Evolutionary conservation across 108 stramenopile species (phyloP), one percentile per base, ranked within the genome.

Genomic region (Skeletonema potamos): DNA sequence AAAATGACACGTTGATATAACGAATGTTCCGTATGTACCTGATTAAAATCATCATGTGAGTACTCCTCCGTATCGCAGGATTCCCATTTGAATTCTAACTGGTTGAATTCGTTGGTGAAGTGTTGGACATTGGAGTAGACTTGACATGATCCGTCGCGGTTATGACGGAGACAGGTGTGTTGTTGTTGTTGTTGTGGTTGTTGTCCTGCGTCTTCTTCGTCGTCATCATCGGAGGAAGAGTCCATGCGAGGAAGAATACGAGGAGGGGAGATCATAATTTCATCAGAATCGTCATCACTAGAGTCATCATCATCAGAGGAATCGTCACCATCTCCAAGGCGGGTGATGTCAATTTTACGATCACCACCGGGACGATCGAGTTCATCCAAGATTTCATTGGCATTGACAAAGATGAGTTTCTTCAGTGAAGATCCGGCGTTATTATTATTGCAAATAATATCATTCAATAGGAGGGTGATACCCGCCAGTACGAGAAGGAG

Each of bases 1-100:
- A 73, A 81, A 1, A 69, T 67, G 39, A 81, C 73, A 33, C 70
- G 64, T 60, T 81, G 80, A 33, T 74, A 81, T 27, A 81, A 74
- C 1, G 73, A 74, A 0, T 66, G 46, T 10, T 73, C 74, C 39
- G 68, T 60, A 59, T 62, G 67, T 0, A 74, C 69, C 44, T 61
- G 51, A 44, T 76, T 54, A 59, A 74, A 83, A 55, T 77, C 70
- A 44, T 79, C 71, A 41, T 83, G 68, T 17, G 39, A 37, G n/a
- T n/a, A n/a, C n/a, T 59, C 65, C 76, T 26, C 63, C 77, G 15
- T 78, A 72, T 78, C 59, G 55, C 77, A 78, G 5, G 77, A 78
- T 27, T 54, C 43, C 77, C 77, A 78, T 54, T 78, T 78, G 58
- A 78, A 58, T 67, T 78, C 77, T 18, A 78, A 37, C 37, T 78